These are phyloP conservation scores for Diddensiella santjacobensis DNA, from an alignment of 805 yeast species.

Conservation along the genomic window DNA sequence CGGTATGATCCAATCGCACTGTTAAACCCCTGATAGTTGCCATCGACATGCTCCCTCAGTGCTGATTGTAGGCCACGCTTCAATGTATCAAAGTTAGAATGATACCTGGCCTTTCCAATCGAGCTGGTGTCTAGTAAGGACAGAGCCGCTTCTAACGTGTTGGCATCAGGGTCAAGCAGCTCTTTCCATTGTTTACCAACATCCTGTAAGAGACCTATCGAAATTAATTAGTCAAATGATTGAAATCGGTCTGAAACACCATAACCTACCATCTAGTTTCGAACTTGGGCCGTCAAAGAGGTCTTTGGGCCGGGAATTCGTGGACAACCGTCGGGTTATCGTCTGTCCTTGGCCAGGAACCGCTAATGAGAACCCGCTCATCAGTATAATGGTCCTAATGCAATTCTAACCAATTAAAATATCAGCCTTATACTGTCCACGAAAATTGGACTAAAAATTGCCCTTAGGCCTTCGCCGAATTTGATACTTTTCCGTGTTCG, in stretches of 20 bases:
- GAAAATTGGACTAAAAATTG: too few relatives aligned
- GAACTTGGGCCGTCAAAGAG: background rate
- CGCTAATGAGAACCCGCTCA: conserved; percentile 9
- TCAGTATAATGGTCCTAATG: too few relatives aligned
- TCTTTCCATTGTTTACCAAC: conserved; percentile 48
- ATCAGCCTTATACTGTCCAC: too few relatives aligned
- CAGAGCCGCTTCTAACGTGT: conserved; percentile 82
- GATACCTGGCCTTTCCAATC: conserved; percentile 81
- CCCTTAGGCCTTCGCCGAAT: too few relatives aligned
- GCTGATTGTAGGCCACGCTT: conserved; percentile 53
- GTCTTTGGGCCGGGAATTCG: conserved; percentile 8
- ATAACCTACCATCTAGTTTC: conserved; percentile 2
- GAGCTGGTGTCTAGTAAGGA: conserved; percentile 81
- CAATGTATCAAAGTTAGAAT: conserved; percentile 60
- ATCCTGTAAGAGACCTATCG: conserved; percentile 21
- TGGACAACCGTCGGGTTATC: conserved; percentile 20
- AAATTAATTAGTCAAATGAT: background rate
- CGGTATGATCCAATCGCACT: conserved; percentile 82
- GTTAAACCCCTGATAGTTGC: conserved; percentile 73
- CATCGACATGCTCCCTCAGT: conserved; percentile 68
- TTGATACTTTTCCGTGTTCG: too few relatives aligned
- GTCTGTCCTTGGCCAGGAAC: conserved; percentile 4
- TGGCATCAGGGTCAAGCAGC: conserved; percentile 51
- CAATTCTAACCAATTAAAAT: too few relatives aligned
- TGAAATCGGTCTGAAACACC: background rate